Percentiles rank a stretch among this genome's conserved stretches.
Conservation (phyloP, 768 basidiomycete genomes). For the Hygrocybe coccinea region DNA sequence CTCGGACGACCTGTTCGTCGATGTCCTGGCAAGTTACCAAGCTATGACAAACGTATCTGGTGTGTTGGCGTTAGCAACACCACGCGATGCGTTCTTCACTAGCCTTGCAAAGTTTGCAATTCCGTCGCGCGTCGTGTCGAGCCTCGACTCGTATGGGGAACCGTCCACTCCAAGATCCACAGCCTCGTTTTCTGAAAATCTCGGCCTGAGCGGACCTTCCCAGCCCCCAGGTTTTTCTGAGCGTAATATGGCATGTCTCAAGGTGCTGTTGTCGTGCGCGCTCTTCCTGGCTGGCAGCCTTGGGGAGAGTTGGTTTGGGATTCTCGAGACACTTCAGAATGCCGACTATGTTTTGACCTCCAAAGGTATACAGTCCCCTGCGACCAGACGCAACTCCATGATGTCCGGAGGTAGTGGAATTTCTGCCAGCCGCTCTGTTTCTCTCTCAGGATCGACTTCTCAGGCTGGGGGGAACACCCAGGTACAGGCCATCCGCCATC, state of each 20-base stretch:
- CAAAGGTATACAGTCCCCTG: constrained; percentile 41
- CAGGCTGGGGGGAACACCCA: constrained; percentile 17
- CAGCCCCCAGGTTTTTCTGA: constrained; percentile 77
- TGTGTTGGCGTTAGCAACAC: constrained; percentile 79
- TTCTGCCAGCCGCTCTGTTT: constrained; percentile 36
- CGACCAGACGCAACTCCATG: constrained; percentile 30
- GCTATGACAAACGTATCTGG: constrained; percentile 85
- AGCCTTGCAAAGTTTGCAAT: constrained; percentile 88
- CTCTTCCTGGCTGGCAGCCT: constrained; percentile 80
- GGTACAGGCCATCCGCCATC: constrained; percentile 39
- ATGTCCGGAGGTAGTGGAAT: constrained; percentile 27
- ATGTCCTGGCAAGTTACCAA: constrained; percentile 77
- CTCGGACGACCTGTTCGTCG: constrained; percentile 87
- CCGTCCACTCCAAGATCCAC: constrained; percentile 58
- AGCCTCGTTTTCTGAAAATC: constrained; percentile 57
- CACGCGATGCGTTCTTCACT: constrained; percentile 89
- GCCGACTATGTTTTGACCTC: constrained; percentile 85
- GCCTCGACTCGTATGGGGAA: constrained; percentile 57
- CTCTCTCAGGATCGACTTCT: constrained; percentile 26
- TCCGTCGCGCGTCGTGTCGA: constrained; percentile 84
- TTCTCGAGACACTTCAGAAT: constrained; percentile 89
- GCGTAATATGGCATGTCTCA: constrained; percentile 86
- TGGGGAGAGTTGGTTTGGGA: constrained; percentile 87
- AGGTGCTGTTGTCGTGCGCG: constrained; percentile 71
- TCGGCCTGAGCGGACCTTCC: constrained; percentile 51